Percentiles rank a stretch among this genome's conserved stretches.
Evolutionary conservation across 192 early-diverging fungal species (phyloP).

Genomic region (Backusella parvicylindrica): DNA sequence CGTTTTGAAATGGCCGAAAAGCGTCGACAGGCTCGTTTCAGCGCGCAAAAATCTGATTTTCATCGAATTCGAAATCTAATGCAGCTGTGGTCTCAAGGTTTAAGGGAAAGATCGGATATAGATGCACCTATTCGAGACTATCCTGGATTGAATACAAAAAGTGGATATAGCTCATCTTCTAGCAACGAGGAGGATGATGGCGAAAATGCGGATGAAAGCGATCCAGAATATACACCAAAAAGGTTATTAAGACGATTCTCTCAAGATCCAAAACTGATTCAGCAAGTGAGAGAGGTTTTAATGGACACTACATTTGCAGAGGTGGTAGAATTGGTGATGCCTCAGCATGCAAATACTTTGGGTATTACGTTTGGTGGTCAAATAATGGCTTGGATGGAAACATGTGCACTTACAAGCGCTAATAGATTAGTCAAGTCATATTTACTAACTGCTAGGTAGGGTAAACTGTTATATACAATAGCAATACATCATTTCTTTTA

Average conservation of each 20-base stretch:
- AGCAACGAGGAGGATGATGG: neutral
- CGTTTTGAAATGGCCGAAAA: slow-evolving; percentile 57
- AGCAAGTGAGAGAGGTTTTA: slow-evolving; percentile 13
- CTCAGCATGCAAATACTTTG: slow-evolving; percentile 68
- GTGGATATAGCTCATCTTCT: neutral
- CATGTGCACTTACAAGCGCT: slow-evolving; percentile 56
- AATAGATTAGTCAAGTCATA: slow-evolving; percentile 48
- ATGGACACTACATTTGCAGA: slow-evolving; percentile 55
- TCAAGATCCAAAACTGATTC: slow-evolving; percentile 20
- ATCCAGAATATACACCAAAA: neutral
- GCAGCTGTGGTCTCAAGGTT: slow-evolving; percentile 39
- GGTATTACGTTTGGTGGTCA: slow-evolving; percentile 70
- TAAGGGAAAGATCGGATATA: slow-evolving; percentile 15
- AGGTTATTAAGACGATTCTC: slow-evolving; percentile 12
- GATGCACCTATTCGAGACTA: slow-evolving; percentile 25
- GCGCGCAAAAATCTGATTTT: slow-evolving; percentile 16
- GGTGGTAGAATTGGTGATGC: slow-evolving; percentile 63
- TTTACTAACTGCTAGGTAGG: slow-evolving; percentile 57
- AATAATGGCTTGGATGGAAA: slow-evolving; percentile 74
- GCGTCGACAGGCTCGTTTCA: slow-evolving; percentile 42
- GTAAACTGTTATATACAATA: neutral
- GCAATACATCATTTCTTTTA: neutral
- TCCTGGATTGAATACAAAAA: slow-evolving; percentile 15
- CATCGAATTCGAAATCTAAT: slow-evolving; percentile 39
- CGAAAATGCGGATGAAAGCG: neutral